phyloP scores from a whole-genome alignment of 129 eudicot species.

The Apium graveolens region DNA sequence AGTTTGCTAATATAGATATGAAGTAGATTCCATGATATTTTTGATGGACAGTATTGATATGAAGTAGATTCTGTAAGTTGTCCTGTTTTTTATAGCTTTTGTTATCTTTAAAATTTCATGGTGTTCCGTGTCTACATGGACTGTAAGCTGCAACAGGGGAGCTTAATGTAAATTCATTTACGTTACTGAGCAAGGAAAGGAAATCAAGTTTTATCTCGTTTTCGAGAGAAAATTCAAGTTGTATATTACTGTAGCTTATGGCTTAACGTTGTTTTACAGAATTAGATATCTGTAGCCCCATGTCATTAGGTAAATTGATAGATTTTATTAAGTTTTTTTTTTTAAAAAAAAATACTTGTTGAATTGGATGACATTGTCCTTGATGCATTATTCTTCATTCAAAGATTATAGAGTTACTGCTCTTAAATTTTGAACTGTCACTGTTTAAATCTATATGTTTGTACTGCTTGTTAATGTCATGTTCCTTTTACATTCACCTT shows the following conservation, averaged over 20 bases:
- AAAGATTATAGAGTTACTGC: not conserved
- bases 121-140: not conserved
- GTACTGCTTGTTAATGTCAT: not conserved
- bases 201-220: not conserved
- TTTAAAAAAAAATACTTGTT: not conserved
- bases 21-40: not conserved
- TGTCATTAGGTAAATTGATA: not conserved
- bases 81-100: not conserved
- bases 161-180: not conserved
- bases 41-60: not conserved
- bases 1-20: not conserved
- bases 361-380: not conserved
- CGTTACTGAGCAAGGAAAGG: not conserved
- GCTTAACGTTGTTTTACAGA: not conserved
- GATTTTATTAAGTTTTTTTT: not conserved
- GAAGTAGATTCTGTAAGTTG: not conserved
- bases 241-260: not conserved
- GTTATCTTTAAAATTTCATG: not conserved
- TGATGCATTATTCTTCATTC: not conserved
- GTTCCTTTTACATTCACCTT: not conserved
- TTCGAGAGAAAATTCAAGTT: not conserved
- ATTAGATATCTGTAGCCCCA: not conserved
- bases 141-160: not conserved
- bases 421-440: not conserved
- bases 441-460: not conserved